A percentile compares a stretch with the other conserved stretches of the same genome.
These are phyloP conservation scores for Acorus gramineus DNA, from an alignment of 106 monocot genomes.

Conservation along the genomic window DNA sequence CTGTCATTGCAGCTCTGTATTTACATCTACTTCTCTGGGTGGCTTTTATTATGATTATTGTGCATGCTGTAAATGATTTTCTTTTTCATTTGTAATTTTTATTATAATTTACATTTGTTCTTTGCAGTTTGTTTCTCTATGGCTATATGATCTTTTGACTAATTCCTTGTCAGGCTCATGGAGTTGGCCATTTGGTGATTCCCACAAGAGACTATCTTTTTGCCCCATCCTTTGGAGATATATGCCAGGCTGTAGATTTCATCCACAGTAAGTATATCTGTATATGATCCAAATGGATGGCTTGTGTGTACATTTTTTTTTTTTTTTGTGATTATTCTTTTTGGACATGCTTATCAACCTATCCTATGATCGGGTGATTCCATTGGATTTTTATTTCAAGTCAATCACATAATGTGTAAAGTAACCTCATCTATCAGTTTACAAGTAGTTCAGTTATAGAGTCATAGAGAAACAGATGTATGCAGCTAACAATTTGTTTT, in stretches of 20 bases:
- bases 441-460: no score
- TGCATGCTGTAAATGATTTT: no score
- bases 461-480: no score
- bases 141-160: not conserved
- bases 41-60: no score
- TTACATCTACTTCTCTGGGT: no score
- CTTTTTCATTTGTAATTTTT: not conserved
- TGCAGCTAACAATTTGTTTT: no score
- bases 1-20: no score
- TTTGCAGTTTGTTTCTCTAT: not conserved
- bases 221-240: conserved; percentile 10
- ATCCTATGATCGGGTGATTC: no score
- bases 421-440: no score
- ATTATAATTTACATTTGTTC: conserved; percentile 2
- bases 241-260: conserved; percentile 8
- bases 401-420: no score
- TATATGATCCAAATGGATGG: not conserved
- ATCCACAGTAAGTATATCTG: conserved; percentile 13
- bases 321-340: not conserved
- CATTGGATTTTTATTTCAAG: no score
- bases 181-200: conserved; percentile 7
- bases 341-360: not conserved
- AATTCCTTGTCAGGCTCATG: conserved; percentile 6
- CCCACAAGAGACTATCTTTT: conserved; percentile 12
- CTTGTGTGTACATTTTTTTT: not conserved